Evolutionary conservation across 1,284 basidiomycete species (phyloP), one percentile per base, ranked within the genome.

Genomic region (Naganishia albida): DNA sequence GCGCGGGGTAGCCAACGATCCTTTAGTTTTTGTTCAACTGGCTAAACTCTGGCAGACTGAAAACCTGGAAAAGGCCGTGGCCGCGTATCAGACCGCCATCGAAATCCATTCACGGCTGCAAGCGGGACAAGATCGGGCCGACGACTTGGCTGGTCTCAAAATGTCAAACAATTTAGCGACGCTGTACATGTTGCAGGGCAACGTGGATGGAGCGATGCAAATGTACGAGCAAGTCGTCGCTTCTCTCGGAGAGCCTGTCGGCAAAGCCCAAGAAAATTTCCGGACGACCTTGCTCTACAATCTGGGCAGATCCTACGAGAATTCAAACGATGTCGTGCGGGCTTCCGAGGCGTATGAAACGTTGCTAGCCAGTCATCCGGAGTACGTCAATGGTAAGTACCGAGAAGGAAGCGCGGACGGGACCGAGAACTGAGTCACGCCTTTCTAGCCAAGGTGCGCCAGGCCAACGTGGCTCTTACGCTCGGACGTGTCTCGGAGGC

Each of bases 221-320:
- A 87, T 77, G 73, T 80, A 80, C 68, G 79, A 81, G 70, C 75
- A 79, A 57, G 77, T 80, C 2, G 65, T 81, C 57, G 71, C 74
- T 38, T 72, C 74, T 59, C 66, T 80, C 8, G 67, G 84, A 1
- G 74, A 75, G 30, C 79, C 84, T 18, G 81, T 78, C 3, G 75
- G 83, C 1, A 83, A 84, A 38, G 80, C 82, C 25, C 83, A 83
- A 0, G 77, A 78, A 65, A 73, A 71, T 18, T 84, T 90, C 77
- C 86, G 89, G 52, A 92, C 90, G 0, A 87, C 89, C 0, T 85
- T 93, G 38, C 78, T 93, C 56, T 96, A 91, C 78, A 96, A 97
- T 74, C 85, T 95, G 18, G 93, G 88, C 0, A 82, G 92, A 64
- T 86, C 89, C 16, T 92, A 91, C 72, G 93, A 97, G 76, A 90